Base-by-base conservation (phyloP, 208 protist species). In the Trypanosoma boissoni region DNA sequence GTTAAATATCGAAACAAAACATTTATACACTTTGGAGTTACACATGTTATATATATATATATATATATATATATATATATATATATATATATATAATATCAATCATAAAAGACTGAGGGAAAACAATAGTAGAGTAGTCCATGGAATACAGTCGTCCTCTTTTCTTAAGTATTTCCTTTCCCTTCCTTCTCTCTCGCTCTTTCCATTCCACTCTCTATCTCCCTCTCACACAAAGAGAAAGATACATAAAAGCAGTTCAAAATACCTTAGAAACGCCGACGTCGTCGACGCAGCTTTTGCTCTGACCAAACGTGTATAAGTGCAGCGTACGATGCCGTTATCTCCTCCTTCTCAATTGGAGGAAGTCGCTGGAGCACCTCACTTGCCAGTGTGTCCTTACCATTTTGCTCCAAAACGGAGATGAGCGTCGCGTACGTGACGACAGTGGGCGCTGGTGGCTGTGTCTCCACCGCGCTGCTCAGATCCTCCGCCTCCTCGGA, bases 241-340 rank as follows among this genome's bases (percentile, higher is more conserved):
- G 5, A 18, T 9, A 3, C 0, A 37, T 6, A 34, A 48, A 42
- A 51, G 24, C 9, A 20, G 44, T 44, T 9, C 26, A 20, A n/a
- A 3, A 26, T 37, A 61, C 32, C 18, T 52, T 60, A 75, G 46
- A 64, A 75, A 27, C 60, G 55, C 23, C 39, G 41, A n/a, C 46
- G 51, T 36, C 23, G 3, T 31, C 48, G 42, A 2, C 53, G 45
- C 26, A 28, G 58, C 27, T 63, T 56, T 61, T 95, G 83, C 46
- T 83, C 82, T 20, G 88, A 82, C 88, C 88, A 95, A 43, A 95
- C 82, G 54, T 83, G 64, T 50, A 95, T 92, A 49, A 95, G 66
- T 2, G 88, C 85, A 10, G 83, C 85, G 70, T 92, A 92, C 42
- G 85, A 87, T 18, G 88, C 80, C 1, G 81, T 91, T 23, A 95